Conservation (phyloP, 495 filamentous ascomycete genomes). For the Hypoxylon rickii region DNA sequence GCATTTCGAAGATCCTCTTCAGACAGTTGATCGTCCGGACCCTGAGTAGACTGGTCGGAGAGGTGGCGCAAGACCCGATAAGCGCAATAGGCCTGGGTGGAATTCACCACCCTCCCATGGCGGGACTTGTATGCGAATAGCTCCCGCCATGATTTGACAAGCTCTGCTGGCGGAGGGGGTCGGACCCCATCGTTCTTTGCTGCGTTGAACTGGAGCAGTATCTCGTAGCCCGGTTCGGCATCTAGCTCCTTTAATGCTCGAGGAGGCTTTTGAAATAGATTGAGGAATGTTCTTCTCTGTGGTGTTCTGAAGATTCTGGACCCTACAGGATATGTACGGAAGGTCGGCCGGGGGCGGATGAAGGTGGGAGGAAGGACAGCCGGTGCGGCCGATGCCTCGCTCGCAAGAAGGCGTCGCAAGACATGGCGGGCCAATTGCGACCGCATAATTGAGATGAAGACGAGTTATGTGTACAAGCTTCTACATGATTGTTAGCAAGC, state of each 20-base stretch:
- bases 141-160: slow-evolving; percentile 64
- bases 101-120: slow-evolving; percentile 57
- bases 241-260: slow-evolving; percentile 58
- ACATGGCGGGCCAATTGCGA: slow-evolving; percentile 66
- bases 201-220: slow-evolving; percentile 55
- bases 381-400: slow-evolving; percentile 26
- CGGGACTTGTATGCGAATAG: slow-evolving; percentile 64
- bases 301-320: slow-evolving; percentile 33
- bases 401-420: slow-evolving; percentile 41
- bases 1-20: slow-evolving; percentile 57
- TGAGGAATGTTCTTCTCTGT: slow-evolving; percentile 58
- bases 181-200: slow-evolving; percentile 54
- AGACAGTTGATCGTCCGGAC: slow-evolving; percentile 48
- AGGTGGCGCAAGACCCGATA: slow-evolving; percentile 64
- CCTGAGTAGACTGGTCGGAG: slow-evolving; percentile 40
- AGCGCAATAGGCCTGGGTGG: slow-evolving; percentile 65
- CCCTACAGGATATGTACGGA: slow-evolving; percentile 28
- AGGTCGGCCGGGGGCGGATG: slow-evolving; percentile 12
- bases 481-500: slow-evolving; percentile 31
- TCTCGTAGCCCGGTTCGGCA: slow-evolving; percentile 63
- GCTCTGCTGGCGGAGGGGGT: slow-evolving; percentile 60
- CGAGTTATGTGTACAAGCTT: slow-evolving; percentile 32
- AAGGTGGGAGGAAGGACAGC: slow-evolving; percentile 24
- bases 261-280: slow-evolving; percentile 60
- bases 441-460: slow-evolving; percentile 69